Percentiles rank a stretch among this genome's conserved stretches.
These are phyloP conservation scores for Starmerella cellae DNA, from an alignment of 805 yeast species.

Conservation along the genomic window DNA sequence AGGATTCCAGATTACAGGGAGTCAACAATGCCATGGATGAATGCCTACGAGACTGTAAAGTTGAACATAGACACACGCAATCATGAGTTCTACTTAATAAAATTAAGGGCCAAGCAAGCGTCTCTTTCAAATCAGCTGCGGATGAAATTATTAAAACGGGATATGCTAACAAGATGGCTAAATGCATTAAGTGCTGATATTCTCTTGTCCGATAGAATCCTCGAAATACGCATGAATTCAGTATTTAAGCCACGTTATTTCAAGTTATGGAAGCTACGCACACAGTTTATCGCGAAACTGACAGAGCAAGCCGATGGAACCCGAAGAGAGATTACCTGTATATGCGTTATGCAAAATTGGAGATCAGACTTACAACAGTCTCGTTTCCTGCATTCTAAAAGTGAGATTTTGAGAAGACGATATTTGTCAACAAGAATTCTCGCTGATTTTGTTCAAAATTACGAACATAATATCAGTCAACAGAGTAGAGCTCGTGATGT, in stretches of 20 bases:
- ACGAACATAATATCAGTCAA: too few relatives aligned
- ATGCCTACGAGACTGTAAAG: not conserved
- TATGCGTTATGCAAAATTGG: too few relatives aligned
- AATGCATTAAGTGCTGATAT: not conserved
- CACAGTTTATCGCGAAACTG: not conserved
- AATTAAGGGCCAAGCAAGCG: not conserved
- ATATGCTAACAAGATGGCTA: not conserved
- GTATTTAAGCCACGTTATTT: not conserved
- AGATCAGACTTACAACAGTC: too few relatives aligned
- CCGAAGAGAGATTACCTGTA: too few relatives aligned
- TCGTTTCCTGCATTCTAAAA: too few relatives aligned
- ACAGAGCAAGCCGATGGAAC: too few relatives aligned
- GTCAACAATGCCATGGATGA: not conserved
- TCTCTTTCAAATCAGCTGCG: not conserved
- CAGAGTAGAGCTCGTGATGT: too few relatives aligned
- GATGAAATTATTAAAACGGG: not conserved
- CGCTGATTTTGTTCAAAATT: too few relatives aligned
- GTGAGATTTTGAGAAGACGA: too few relatives aligned
- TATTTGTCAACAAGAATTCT: too few relatives aligned
- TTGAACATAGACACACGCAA: not conserved
- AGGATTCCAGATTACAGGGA: not conserved
- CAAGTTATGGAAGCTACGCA: not conserved
- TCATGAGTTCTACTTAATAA: not conserved
- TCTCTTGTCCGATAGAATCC: not conserved
- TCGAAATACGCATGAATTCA: not conserved